Evolutionary conservation across 139 green algal genomes (phyloP).

Genomic region (Desmodesmus armatus): DNA sequence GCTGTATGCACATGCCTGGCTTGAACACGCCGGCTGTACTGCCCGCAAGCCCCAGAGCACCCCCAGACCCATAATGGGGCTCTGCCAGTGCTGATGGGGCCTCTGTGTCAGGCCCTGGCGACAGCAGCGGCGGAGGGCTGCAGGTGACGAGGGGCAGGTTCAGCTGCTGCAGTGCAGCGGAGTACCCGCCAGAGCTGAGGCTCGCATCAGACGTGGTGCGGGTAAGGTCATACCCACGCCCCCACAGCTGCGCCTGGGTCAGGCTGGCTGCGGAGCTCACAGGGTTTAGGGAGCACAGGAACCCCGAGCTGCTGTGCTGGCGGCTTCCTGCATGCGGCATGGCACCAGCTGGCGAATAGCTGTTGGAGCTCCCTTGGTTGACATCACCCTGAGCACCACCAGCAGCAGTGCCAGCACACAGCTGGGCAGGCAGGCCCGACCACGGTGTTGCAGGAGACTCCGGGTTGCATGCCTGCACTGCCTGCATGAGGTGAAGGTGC

Average conservation of each 20-base stretch:
- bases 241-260: not conserved
- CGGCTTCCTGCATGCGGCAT: too few species aligned
- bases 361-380: too few species aligned
- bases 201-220: not conserved
- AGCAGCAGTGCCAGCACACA: too few species aligned
- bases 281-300: not conserved
- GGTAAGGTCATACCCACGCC: not conserved
- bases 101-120: not conserved
- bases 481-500: too few species aligned
- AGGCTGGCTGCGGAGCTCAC: constrained; percentile 36
- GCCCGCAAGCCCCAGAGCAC: not conserved
- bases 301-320: constrained; percentile 14
- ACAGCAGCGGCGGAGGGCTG: constrained; percentile 32
- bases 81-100: not conserved
- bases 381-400: too few species aligned
- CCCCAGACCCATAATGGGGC: not conserved
- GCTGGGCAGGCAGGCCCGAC: too few species aligned
- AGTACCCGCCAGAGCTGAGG: constrained; percentile 5
- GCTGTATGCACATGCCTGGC: not conserved
- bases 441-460: too few species aligned
- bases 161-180: not conserved
- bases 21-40: too few species aligned
- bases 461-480: too few species aligned
- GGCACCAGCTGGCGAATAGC: too few species aligned
- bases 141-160: not conserved